These are phyloP conservation scores for Aristolochia californica DNA, from an alignment of 164 flowering plant species.

Conservation along the genomic window DNA sequence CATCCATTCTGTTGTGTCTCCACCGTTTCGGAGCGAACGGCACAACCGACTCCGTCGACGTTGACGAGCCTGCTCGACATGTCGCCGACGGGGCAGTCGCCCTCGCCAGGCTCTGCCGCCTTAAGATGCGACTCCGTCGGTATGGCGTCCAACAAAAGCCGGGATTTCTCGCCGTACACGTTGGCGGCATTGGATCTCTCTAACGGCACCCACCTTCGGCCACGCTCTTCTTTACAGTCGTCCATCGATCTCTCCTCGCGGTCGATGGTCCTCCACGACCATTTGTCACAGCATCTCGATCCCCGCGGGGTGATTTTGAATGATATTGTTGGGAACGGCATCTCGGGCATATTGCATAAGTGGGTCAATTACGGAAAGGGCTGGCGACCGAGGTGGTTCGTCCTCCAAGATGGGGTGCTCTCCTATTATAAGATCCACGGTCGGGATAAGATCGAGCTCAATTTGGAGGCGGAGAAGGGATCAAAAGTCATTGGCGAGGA, in stretches of 20 bases:
- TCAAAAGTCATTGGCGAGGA: constrained; percentile 82
- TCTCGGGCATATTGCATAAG: constrained; percentile 65
- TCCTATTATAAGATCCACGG: constrained; percentile 78
- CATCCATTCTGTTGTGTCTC: constrained; percentile 29
- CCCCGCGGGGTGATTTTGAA: constrained; percentile 45
- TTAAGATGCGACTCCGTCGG: constrained; percentile 2
- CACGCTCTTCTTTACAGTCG: constrained; percentile 4
- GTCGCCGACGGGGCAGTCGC: constrained; percentile 2
- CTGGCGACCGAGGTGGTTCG: constrained; percentile 92
- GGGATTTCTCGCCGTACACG: not conserved
- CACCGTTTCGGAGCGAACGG: constrained; percentile 2
- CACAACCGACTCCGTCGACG: not conserved
- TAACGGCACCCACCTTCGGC: constrained; percentile 5
- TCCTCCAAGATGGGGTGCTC: constrained; percentile 48
- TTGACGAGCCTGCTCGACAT: constrained; percentile 3
- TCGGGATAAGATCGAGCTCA: constrained; percentile 65
- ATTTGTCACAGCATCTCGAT: constrained; percentile 1
- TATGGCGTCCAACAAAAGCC: not conserved
- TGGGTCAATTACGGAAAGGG: constrained; percentile 99
- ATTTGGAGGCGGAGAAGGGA: constrained; percentile 61
- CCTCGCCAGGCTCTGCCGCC: not conserved
- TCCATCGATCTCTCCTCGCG: constrained; percentile 4
- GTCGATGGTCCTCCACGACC: not conserved
- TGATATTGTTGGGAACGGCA: constrained; percentile 66
- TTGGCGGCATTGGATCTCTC: not conserved